A percentile compares a stretch with the other conserved stretches of the same genome.
Conservation (phyloP, 495 filamentous ascomycete genomes). For the Beverwykella pulmonaria region DNA sequence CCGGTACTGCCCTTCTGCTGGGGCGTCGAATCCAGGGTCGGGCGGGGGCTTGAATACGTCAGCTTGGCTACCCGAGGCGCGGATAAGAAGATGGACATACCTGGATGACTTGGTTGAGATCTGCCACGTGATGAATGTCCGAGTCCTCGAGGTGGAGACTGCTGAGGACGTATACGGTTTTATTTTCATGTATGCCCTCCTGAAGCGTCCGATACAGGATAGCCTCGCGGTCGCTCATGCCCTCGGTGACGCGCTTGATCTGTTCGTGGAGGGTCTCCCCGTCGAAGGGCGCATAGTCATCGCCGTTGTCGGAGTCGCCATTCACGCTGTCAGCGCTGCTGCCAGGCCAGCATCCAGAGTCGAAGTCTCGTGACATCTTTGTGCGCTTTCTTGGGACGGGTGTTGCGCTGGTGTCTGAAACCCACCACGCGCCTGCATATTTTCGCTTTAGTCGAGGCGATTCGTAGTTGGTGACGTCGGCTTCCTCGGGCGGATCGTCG, state of each 20-base stretch:
- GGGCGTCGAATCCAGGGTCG: neutral
- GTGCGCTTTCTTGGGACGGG: neutral
- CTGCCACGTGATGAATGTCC: constrained; percentile 2
- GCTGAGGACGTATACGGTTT: neutral
- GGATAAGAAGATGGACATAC: neutral
- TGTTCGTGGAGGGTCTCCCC: neutral
- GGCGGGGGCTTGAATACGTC: constrained; percentile 2
- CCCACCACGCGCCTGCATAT: constrained; percentile 9
- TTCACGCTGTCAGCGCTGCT: neutral
- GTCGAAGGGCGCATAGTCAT: neutral
- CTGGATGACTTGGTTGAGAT: constrained; percentile 1
- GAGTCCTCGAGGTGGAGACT: neutral
- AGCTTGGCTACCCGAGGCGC: neutral
- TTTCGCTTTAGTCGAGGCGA: constrained; percentile 22
- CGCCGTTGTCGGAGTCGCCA: neutral
- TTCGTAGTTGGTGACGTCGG: constrained; percentile 25
- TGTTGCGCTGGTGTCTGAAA: neutral
- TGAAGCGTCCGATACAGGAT: neutral
- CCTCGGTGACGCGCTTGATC: neutral
- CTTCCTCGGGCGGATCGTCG: constrained; percentile 19
- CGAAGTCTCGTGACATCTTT: neutral
- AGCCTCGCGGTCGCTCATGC: neutral
- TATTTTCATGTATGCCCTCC: neutral
- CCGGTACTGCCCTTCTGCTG: constrained; percentile 15
- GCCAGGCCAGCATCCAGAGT: constrained; percentile 6